phyloP scores from a whole-genome alignment of 75 land plant species.

The Pinus tabuliformis region DNA sequence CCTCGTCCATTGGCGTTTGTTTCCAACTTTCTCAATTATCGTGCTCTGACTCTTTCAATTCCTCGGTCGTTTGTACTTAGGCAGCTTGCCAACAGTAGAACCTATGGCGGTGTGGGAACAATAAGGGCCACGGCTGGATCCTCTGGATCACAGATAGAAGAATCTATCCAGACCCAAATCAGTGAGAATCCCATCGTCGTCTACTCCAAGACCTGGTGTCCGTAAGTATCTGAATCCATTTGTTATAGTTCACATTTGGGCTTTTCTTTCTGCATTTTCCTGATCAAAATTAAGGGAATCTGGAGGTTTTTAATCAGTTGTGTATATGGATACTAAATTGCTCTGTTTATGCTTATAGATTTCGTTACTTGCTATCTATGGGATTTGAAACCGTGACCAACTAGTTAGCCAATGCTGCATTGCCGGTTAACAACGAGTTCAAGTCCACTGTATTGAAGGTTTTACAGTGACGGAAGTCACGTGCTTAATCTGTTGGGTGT shows the following conservation, averaged over 20 bases:
- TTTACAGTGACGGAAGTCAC: too few species aligned
- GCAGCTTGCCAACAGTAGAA: not conserved
- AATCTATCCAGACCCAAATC: not conserved
- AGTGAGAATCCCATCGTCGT: not conserved
- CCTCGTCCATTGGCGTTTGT: not conserved
- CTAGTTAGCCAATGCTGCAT: too few species aligned
- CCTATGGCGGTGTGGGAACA: not conserved
- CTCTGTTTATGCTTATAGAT: not conserved
- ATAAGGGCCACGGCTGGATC: not conserved
- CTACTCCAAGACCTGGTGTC: conserved; percentile 9
- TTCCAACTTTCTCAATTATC: not conserved
- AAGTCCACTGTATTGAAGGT: too few species aligned
- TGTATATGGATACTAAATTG: not conserved
- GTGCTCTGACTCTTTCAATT: not conserved
- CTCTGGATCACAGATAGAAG: not conserved
- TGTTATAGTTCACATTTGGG: not conserved
- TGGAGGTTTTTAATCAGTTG: not conserved
- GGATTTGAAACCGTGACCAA: not conserved
- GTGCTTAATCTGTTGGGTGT: too few species aligned
- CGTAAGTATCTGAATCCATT: not conserved
- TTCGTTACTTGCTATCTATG: not conserved
- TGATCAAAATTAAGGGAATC: not conserved
- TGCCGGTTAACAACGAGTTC: too few species aligned
- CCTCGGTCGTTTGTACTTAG: not conserved
- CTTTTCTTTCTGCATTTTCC: not conserved